Percentiles rank a stretch among this genome's conserved stretches.
These are phyloP conservation scores for Hymenoscyphus albidus DNA, from an alignment of 2,329 filamentous ascomycete genomes.

Conservation along the genomic window DNA sequence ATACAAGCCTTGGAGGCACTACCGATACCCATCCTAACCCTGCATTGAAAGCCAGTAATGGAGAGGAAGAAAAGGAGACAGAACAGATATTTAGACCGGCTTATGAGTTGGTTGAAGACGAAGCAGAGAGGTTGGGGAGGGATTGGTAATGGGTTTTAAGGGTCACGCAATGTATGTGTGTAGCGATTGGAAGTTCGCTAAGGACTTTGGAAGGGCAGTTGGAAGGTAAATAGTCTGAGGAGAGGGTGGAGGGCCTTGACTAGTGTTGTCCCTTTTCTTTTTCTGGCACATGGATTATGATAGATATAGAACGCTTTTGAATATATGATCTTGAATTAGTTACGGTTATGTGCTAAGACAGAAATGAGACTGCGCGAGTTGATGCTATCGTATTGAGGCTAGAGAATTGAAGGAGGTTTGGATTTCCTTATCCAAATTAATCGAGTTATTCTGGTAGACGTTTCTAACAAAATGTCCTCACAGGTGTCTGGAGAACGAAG, in stretches of 20 bases:
- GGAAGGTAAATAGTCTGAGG: neutral
- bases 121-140: slow-evolving; percentile 74
- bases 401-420: no score
- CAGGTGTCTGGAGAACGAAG: no score
- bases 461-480: no score
- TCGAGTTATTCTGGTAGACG: no score
- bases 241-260: neutral
- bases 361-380: no score
- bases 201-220: neutral
- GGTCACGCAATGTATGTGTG: neutral
- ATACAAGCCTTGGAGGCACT: slow-evolving; percentile 87
- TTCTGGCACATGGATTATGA: neutral
- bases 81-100: slow-evolving; percentile 60
- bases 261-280: neutral
- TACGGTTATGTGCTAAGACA: neutral
- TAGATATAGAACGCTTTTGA: slow-evolving; percentile 7
- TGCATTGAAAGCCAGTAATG: slow-evolving; percentile 47
- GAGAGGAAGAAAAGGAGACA: slow-evolving; percentile 32
- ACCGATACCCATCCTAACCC: slow-evolving; percentile 90
- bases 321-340: neutral
- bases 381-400: no score
- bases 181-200: neutral
- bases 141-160: slow-evolving; percentile 42
- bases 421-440: no score
- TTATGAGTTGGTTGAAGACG: slow-evolving; percentile 70